These are phyloP conservation scores for Diaporthe capsici DNA, from an alignment of 2,329 filamentous ascomycete species.

Conservation along the genomic window DNA sequence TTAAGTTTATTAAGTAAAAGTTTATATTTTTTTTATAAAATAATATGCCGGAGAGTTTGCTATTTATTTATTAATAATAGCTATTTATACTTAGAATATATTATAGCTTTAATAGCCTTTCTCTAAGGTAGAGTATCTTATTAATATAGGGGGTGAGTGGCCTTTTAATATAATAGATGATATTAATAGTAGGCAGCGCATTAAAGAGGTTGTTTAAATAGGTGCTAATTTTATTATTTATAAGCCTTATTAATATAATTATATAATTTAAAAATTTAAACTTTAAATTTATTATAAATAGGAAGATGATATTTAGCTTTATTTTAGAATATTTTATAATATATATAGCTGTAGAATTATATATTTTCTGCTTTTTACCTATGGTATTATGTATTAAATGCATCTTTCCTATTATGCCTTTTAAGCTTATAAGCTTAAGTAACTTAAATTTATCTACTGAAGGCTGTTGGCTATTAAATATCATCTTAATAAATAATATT, in stretches of 20 bases:
- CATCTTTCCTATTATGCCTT: background rate
- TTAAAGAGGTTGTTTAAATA: background rate
- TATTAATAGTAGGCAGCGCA: rapidly evolving
- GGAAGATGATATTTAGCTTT: background rate
- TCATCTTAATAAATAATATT: background rate
- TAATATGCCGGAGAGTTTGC: background rate
- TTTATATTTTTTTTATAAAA: background rate
- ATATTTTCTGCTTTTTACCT: background rate
- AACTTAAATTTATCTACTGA: background rate
- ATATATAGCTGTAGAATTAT: background rate
- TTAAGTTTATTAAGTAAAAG: background rate
- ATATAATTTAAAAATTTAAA: background rate
- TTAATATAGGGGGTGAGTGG: background rate
- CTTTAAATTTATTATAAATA: background rate
- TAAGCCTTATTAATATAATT: background rate
- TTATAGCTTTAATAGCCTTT: background rate
- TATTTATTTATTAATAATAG: background rate
- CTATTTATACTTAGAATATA: background rate
- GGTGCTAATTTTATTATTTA: background rate
- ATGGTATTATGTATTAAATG: background rate
- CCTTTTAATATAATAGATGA: background rate
- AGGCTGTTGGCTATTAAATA: background rate
- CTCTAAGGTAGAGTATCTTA: background rate
- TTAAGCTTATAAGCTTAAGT: background rate
- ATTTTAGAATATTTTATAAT: background rate